Evolutionary conservation across 2,329 filamentous ascomycete genomes (phyloP).

Genomic region (Daldinia eschscholtzii): DNA sequence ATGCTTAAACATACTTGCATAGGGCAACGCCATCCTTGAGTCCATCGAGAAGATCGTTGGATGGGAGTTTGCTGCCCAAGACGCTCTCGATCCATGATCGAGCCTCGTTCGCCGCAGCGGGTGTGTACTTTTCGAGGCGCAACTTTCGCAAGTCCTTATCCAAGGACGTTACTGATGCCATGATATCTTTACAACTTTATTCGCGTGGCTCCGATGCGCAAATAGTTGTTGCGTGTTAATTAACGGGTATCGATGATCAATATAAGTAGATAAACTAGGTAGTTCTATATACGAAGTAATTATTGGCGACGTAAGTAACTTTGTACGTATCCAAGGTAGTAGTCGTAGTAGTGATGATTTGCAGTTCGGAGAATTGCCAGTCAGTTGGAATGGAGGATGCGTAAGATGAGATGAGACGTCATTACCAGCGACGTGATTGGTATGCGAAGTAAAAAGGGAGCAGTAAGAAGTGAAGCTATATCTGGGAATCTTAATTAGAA

Average conservation of each 20-base stretch:
- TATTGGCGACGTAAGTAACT: constrained; percentile 21
- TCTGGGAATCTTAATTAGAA: background rate
- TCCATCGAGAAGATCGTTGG: constrained; percentile 83
- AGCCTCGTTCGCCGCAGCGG: constrained; percentile 87
- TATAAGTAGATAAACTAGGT: constrained; percentile 15
- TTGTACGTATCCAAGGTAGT: constrained; percentile 15
- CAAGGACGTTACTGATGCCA: constrained; percentile 94
- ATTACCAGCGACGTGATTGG: constrained; percentile 32
- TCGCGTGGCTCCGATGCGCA: constrained; percentile 14
- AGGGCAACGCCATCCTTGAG: constrained; percentile 92
- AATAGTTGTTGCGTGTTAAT: constrained; percentile 3
- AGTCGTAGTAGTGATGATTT: constrained; percentile 14
- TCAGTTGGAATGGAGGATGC: constrained; percentile 33
- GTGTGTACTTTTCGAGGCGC: constrained; percentile 93
- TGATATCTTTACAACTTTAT: constrained; percentile 55
- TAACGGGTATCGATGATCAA: constrained; percentile 9
- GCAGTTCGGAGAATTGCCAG: constrained; percentile 32
- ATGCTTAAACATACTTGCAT: constrained; percentile 77
- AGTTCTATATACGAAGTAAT: constrained; percentile 23
- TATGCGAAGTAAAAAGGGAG: constrained; percentile 13
- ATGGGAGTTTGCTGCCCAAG: constrained; percentile 78
- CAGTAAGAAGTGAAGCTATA: constrained; percentile 14
- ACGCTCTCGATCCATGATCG: constrained; percentile 86
- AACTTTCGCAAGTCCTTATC: constrained; percentile 96
- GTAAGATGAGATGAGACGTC: constrained; percentile 37